phyloP scores from a whole-genome alignment of 1,284 basidiomycete species.

The Cryptococcus maquisensis region DNA sequence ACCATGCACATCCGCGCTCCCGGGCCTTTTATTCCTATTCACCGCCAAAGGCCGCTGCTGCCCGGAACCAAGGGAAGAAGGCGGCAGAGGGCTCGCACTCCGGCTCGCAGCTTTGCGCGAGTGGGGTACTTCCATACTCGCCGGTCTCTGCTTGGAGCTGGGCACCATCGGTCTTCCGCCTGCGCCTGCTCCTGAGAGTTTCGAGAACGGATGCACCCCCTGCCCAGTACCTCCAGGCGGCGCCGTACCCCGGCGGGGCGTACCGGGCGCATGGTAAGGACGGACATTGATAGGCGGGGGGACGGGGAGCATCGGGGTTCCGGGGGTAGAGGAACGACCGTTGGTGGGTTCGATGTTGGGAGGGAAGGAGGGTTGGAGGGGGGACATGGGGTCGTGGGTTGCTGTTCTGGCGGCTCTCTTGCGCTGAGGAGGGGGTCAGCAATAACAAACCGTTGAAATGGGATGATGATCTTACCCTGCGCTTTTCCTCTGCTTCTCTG shows the following conservation, averaged over 20 bases:
- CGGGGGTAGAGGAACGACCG: constrained; percentile 6
- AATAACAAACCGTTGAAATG: neutral
- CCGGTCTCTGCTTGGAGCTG: neutral
- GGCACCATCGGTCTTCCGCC: neutral
- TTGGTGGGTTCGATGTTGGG: neutral
- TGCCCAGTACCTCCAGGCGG: neutral
- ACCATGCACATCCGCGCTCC: constrained; percentile 5
- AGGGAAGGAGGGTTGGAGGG: neutral
- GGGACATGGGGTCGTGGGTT: neutral
- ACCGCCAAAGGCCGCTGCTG: neutral
- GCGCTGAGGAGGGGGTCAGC: neutral
- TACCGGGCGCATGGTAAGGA: neutral
- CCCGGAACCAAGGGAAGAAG: neutral
- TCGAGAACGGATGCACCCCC: neutral
- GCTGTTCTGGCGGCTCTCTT: neutral
- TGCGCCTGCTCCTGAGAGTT: neutral
- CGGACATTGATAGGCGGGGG: constrained; percentile 7
- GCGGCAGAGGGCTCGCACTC: neutral
- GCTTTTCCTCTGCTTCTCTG: constrained; percentile 23
- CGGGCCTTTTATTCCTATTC: constrained; percentile 6
- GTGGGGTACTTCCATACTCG: neutral
- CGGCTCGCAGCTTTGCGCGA: neutral
- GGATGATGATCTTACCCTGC: constrained; percentile 16
- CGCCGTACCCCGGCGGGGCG: neutral
- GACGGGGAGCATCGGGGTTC: constrained; percentile 22